phyloP scores from a whole-genome alignment of 495 filamentous ascomycete genomes.

The Penicillium dipodomyicola region DNA sequence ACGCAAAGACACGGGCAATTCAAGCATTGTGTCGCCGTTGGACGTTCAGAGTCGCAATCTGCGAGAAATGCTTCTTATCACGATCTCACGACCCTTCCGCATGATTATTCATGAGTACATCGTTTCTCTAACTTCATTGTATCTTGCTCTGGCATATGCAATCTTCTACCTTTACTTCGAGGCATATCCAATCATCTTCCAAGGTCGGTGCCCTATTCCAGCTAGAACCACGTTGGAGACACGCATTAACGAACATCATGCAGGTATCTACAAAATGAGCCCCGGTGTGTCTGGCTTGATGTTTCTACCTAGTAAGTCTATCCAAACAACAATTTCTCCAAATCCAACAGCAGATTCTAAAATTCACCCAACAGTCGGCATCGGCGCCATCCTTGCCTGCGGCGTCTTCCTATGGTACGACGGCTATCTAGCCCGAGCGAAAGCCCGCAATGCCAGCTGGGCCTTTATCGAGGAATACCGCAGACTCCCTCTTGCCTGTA shows the following conservation, averaged over 20 bases:
- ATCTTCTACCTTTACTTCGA: constrained; percentile 78
- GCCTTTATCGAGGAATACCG: constrained; percentile 41
- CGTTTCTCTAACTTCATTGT: constrained; percentile 64
- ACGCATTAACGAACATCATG: background rate
- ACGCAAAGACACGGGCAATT: constrained; percentile 60
- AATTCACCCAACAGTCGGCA: constrained; percentile 27
- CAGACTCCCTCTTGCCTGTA: constrained; percentile 41
- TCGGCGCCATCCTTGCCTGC: constrained; percentile 34
- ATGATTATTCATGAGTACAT: constrained; percentile 55
- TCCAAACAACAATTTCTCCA: background rate
- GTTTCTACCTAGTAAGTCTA: constrained; percentile 37
- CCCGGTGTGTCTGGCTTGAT: constrained; percentile 33
- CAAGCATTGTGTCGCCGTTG: constrained; percentile 42
- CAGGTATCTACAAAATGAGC: constrained; percentile 39
- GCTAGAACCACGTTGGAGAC: background rate
- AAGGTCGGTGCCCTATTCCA: constrained; percentile 28
- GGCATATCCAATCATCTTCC: constrained; percentile 65
- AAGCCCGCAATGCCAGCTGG: constrained; percentile 37
- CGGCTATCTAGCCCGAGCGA: constrained; percentile 33
- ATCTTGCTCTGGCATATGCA: constrained; percentile 64
- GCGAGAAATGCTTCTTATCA: constrained; percentile 42
- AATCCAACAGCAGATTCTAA: background rate
- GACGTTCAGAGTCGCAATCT: constrained; percentile 47
- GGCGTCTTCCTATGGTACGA: constrained; percentile 42
- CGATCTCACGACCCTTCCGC: constrained; percentile 47